Evolutionary conservation across 441 rosid genomes (phyloP).

Genomic region (Mallotus japonicus): DNA sequence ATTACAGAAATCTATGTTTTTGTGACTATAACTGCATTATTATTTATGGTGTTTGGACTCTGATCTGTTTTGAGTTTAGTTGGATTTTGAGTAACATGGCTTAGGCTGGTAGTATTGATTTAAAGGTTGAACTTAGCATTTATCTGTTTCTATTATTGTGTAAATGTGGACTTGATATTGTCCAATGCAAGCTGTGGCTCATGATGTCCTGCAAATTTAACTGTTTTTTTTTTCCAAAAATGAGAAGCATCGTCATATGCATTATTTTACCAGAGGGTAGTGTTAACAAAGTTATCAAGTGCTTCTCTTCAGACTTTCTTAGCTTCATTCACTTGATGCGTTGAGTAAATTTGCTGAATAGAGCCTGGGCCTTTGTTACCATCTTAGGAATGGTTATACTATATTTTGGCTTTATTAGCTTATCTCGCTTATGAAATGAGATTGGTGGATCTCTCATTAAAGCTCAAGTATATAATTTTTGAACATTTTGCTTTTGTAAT

Average conservation of each 20-base stretch:
- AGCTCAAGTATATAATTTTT: neutral
- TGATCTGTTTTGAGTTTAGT: neutral
- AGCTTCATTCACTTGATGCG: neutral
- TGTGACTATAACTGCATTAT: neutral
- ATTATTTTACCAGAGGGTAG: too few species aligned
- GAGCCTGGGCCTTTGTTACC: neutral
- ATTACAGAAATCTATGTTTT: neutral
- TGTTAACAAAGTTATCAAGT: neutral
- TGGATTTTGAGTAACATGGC: neutral
- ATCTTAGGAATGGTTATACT: too few species aligned
- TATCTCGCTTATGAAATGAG: too few species aligned
- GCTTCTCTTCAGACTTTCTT: neutral
- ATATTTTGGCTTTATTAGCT: too few species aligned
- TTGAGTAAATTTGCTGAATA: neutral
- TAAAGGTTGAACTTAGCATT: constrained; percentile 2
- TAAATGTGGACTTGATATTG: neutral
- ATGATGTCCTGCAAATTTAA: neutral
- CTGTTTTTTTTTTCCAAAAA: neutral
- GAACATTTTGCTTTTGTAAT: neutral
- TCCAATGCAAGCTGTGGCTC: neutral
- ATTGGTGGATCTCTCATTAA: neutral
- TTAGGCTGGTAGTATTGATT: neutral
- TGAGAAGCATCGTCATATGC: too few species aligned
- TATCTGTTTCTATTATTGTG: neutral
- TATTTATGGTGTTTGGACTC: neutral